A percentile compares a stretch with the other conserved stretches of the same genome.
Conservation (phyloP, 768 basidiomycete species). For the Cystobasidiopsis lactophilus region DNA sequence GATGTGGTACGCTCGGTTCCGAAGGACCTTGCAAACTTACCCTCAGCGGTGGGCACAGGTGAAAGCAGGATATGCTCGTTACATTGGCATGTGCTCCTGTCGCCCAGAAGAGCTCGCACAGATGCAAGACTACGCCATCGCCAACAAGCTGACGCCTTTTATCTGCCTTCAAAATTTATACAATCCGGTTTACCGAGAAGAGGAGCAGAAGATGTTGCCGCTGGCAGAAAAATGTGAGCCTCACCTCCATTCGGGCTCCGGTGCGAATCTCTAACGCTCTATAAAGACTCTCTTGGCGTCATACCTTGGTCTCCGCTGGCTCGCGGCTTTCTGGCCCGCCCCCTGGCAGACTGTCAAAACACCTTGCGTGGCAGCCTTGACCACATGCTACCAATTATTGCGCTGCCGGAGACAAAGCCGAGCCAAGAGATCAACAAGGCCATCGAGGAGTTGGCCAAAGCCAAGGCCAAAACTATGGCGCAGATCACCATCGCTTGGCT, state of each 20-base stretch:
- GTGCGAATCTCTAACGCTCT: no score
- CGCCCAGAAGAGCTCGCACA: slow-evolving; percentile 23
- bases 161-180: slow-evolving; percentile 19
- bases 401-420: not conserved
- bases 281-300: slow-evolving; percentile 30
- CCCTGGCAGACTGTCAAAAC: not conserved
- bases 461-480: slow-evolving; percentile 8
- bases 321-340: slow-evolving; percentile 6
- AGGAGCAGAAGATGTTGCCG: slow-evolving; percentile 16
- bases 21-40: no score
- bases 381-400: no score
- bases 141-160: slow-evolving; percentile 15
- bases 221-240: no score
- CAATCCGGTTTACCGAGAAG: slow-evolving; percentile 16
- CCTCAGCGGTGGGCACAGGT: no score
- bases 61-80: slow-evolving; percentile 25
- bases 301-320: slow-evolving; percentile 40
- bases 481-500: slow-evolving; percentile 23
- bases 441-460: slow-evolving; percentile 6
- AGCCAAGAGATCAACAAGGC: slow-evolving; percentile 6
- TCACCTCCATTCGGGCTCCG: no score
- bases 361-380: slow-evolving; percentile 1
- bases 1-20: slow-evolving; percentile 29
- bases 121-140: slow-evolving; percentile 9
- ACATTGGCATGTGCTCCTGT: slow-evolving; percentile 29